Percentiles rank a stretch among this genome's conserved stretches.
These are phyloP conservation scores for Rubia balearica DNA, from an alignment of 305 asterid species.

Conservation along the genomic window DNA sequence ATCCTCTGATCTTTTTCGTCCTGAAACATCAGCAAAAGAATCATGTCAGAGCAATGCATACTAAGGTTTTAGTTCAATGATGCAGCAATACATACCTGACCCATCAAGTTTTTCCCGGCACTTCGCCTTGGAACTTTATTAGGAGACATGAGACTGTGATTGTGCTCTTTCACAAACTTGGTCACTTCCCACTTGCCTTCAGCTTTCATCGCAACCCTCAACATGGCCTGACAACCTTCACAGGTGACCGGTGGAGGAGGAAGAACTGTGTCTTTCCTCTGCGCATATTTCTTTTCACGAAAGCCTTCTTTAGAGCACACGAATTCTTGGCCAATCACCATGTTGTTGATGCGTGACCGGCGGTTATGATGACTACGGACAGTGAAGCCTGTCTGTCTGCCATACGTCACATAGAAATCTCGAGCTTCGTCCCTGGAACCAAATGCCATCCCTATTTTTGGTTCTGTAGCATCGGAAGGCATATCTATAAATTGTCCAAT, in stretches of 20 bases:
- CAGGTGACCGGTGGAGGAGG: constrained; percentile 22
- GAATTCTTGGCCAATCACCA: constrained; percentile 23
- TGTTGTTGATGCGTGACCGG: constrained; percentile 15
- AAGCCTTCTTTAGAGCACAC: constrained; percentile 28
- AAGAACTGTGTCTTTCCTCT: constrained; percentile 20
- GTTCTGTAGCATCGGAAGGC: constrained; percentile 17
- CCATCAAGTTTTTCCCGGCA: constrained; percentile 12
- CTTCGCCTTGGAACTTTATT: constrained; percentile 25
- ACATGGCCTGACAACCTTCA: constrained; percentile 26
- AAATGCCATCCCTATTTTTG: constrained; percentile 20
- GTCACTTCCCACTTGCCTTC: constrained; percentile 25
- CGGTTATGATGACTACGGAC: constrained; percentile 20
- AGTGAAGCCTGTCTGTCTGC: constrained; percentile 20
- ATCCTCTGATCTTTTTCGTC: constrained; percentile 23
- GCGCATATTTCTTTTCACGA: constrained; percentile 20
- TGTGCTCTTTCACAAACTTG: constrained; percentile 26
- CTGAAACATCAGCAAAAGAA: constrained; percentile 8
- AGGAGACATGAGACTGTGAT: constrained; percentile 25
- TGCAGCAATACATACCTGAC: constrained; percentile 14
- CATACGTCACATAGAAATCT: constrained; percentile 20
- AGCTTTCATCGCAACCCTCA: constrained; percentile 19
- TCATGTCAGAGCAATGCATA: not conserved
- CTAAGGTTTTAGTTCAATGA: not conserved
- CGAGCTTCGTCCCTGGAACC: constrained; percentile 23
- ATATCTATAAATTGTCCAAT: constrained; percentile 10